phyloP scores from a whole-genome alignment of 192 early-diverging fungal genomes.

The Rhizoclosmatium globosum region DNA sequence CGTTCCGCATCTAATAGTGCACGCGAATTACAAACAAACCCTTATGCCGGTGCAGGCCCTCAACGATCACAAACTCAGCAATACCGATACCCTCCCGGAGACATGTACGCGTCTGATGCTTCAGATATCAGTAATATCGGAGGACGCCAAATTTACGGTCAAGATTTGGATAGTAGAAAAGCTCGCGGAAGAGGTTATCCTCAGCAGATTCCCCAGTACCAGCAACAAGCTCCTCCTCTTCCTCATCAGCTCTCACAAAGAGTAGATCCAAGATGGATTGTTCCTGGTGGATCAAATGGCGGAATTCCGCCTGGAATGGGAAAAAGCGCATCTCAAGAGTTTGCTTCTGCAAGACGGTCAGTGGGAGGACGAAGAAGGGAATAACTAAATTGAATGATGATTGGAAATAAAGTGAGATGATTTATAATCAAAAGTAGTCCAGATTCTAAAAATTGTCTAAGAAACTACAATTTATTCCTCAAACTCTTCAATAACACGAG shows the following conservation, averaged over 20 bases:
- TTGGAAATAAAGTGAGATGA: too few relatives aligned
- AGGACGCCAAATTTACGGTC: not conserved
- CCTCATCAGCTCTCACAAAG: not conserved
- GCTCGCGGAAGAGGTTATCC: not conserved
- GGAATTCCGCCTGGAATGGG: not conserved
- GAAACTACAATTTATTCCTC: too few relatives aligned
- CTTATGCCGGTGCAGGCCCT: not conserved
- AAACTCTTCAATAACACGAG: too few relatives aligned
- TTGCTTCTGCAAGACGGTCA: not conserved
- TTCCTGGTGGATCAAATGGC: constrained; percentile 21
- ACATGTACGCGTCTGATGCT: constrained; percentile 9
- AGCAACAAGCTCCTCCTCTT: constrained; percentile 4
- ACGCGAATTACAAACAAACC: not conserved
- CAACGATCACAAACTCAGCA: not conserved
- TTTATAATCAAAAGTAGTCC: too few relatives aligned
- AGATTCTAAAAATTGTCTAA: too few relatives aligned
- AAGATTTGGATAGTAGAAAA: not conserved
- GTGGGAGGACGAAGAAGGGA: not conserved
- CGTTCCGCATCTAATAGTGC: not conserved
- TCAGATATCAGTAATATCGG: constrained; percentile 4
- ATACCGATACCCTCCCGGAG: not conserved
- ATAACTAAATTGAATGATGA: too few relatives aligned
- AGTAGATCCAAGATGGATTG: constrained; percentile 27
- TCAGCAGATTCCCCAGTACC: not conserved
- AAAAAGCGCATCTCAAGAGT: not conserved